phyloP scores from a whole-genome alignment of 495 filamentous ascomycete genomes.

The Penicillium longicatenatum region DNA sequence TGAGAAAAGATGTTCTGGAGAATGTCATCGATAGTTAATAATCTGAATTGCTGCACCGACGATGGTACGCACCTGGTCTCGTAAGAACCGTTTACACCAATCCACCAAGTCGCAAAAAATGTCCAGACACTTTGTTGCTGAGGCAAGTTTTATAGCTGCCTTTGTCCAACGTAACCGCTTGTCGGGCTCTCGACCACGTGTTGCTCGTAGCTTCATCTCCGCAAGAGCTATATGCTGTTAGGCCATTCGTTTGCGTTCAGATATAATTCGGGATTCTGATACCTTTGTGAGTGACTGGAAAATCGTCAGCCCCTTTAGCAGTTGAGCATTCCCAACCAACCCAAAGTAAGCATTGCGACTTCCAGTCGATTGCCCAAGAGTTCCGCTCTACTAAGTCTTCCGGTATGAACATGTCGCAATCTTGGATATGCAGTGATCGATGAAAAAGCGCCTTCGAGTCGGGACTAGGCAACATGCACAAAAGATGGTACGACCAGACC shows the following conservation, averaged over 20 bases:
- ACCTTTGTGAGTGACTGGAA: constrained; percentile 1
- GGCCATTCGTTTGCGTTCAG: not conserved
- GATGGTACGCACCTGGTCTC: not conserved
- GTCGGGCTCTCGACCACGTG: not conserved
- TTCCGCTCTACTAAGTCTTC: not conserved
- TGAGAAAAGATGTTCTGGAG: not conserved
- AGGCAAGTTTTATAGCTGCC: not conserved
- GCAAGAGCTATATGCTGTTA: not conserved
- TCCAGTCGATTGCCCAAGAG: not conserved
- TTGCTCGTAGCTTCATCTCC: not conserved
- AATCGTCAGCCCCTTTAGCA: not conserved
- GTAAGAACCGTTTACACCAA: not conserved
- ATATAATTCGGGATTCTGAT: not conserved
- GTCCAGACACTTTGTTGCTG: not conserved
- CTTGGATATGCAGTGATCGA: not conserved
- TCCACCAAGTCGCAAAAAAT: not conserved
- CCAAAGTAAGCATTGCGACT: not conserved
- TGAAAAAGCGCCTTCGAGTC: not conserved
- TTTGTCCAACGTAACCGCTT: not conserved
- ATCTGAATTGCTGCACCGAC: too few species aligned
- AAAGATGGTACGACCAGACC: not conserved
- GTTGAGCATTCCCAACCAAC: not conserved
- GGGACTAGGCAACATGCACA: not conserved
- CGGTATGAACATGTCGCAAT: not conserved
- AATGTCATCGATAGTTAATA: not conserved